A percentile compares a stretch with the other conserved stretches of the same genome.
phyloP scores from a whole-genome alignment of 176 grass and related monocot genomes.

The Thinopyrum elongatum region DNA sequence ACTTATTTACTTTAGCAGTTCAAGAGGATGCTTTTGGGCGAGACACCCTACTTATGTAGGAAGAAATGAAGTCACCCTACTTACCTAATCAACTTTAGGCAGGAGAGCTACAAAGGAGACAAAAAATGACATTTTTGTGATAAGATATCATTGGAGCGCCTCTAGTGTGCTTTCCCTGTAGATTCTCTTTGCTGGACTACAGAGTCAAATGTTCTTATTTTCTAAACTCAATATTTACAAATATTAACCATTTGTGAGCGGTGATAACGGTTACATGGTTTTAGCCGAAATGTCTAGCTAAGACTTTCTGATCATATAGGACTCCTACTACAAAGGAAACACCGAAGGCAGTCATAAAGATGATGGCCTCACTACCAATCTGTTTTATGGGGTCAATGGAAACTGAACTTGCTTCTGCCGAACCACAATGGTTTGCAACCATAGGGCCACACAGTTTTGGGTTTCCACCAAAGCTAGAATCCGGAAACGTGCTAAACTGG shows the following conservation, averaged over 20 bases:
- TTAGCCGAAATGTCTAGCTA: conserved; percentile 15
- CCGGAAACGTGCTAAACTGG: not conserved
- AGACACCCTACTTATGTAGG: not conserved
- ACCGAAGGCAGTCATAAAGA: not conserved
- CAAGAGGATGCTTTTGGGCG: not conserved
- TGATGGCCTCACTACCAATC: not conserved
- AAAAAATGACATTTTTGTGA: not conserved
- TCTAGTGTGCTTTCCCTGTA: not conserved
- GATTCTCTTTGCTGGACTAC: not conserved
- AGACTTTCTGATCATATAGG: not conserved
- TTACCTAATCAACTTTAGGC: not conserved
- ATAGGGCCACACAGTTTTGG: not conserved
- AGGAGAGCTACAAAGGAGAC: not conserved
- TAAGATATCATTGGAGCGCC: not conserved
- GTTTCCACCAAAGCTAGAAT: not conserved
- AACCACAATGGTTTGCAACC: conserved; percentile 1
- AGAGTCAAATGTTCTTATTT: not conserved
- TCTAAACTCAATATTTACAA: not conserved
- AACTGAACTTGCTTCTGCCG: not conserved
- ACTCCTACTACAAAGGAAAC: not conserved
- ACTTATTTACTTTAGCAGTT: not conserved
- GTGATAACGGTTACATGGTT: not conserved
- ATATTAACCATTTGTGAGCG: not conserved
- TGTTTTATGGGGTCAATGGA: not conserved
- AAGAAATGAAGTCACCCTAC: not conserved